Evolutionary conservation across 495 filamentous ascomycete genomes (phyloP), one percentile per base, ranked within the genome.

Genomic region (Chaetomium tenue): DNA sequence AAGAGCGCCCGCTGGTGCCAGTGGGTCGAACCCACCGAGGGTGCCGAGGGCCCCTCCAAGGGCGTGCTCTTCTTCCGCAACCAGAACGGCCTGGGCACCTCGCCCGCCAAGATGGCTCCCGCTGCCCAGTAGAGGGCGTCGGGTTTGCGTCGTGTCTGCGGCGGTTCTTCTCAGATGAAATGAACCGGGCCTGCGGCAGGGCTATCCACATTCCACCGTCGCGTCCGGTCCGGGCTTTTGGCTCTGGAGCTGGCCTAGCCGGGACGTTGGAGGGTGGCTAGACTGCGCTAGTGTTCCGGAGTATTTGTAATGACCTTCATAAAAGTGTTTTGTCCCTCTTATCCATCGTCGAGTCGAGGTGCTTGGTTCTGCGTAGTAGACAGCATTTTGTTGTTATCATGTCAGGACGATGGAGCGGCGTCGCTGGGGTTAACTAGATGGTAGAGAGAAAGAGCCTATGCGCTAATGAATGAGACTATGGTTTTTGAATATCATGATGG

Each of bases 31-130:
- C 82, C 82, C 42, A 83, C 74, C 71, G 90, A 86, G 66, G 89
- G 85, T 60, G 84, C 88, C 48, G 70, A 82, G 68, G 88, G 87
- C 23, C 82, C 86, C 52, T 83, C 78, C 64, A 84, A 86, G 79
- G 84, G 85, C 52, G 83, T 91, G 30, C 61, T 77, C 66, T 91
- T 91, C 81, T 91, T 87, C 83, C 78, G 88, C 61, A 91, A 91
- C 82, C 81, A 83, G 66, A 98, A 96, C 76, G 86, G 86, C 20
- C 74, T 91, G 23, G 90, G 91, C 56, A 73, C 84, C 55, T 79
- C 83, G 70, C 90, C 91, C 9, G 48, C 69, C 22, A 71, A 68
- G 68, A 68, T 75, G 42, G 25, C 60, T 25, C 61, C 66, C 20
- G 55, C 39, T 33, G 46, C 66, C 1, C 30, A 28, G 23, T 25